phyloP scores from a whole-genome alignment of 2,329 filamentous ascomycete genomes.

The Diplodia seriata region DNA sequence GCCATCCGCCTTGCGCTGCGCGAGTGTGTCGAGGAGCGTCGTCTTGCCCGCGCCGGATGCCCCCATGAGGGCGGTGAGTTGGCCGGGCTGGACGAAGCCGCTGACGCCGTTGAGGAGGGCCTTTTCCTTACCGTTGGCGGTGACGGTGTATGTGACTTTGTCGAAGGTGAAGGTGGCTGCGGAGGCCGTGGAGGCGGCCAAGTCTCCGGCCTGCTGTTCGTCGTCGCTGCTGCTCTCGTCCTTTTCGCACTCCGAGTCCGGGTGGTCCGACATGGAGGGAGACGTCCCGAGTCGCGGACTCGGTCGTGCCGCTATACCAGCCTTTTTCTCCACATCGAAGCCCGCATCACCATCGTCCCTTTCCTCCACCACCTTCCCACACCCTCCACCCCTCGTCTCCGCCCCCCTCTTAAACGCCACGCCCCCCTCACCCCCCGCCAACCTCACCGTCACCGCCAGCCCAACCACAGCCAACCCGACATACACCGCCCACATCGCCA shows the following conservation, averaged over 20 bases:
- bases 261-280: background rate
- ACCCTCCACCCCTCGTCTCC: background rate
- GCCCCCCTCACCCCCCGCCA: conserved; percentile 64
- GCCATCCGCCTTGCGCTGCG: conserved; percentile 55
- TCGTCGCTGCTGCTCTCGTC: conserved; percentile 6
- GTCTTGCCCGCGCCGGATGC: conserved; percentile 66
- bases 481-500: conserved; percentile 59
- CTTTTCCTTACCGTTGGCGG: conserved; percentile 39
- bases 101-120: conserved; percentile 65
- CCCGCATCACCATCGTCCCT: background rate
- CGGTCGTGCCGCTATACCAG: background rate
- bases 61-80: conserved; percentile 81
- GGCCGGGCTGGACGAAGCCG: conserved; percentile 78
- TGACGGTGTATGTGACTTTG: conserved; percentile 78
- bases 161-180: conserved; percentile 74
- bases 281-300: background rate
- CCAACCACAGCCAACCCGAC: conserved; percentile 53
- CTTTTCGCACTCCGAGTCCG: background rate
- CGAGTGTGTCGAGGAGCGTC: conserved; percentile 49
- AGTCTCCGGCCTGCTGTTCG: background rate
- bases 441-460: conserved; percentile 61
- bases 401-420: conserved; percentile 66
- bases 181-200: background rate
- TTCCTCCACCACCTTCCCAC: background rate
- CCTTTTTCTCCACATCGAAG: background rate